phyloP scores from a whole-genome alignment of 108 stramenopile species.

The Cylindrotheca closterium region DNA sequence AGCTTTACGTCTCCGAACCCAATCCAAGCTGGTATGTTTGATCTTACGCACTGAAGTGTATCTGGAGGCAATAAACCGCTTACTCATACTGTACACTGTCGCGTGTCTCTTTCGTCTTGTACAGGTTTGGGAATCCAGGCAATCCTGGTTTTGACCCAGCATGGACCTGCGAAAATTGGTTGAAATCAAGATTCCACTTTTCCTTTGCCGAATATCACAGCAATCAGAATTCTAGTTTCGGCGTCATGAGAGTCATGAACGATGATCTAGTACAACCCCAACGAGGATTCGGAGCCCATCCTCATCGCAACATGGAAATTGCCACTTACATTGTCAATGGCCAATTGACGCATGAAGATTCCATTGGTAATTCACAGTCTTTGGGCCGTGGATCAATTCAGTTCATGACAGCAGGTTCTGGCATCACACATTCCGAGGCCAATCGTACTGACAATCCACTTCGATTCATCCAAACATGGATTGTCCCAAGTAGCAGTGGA shows the following conservation, averaged over 20 bases:
- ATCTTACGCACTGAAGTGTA: too few relatives aligned
- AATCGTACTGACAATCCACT: slow-evolving; percentile 60
- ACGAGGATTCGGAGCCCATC: slow-evolving; percentile 77
- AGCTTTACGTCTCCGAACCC: slow-evolving; percentile 67
- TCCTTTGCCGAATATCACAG: slow-evolving; percentile 83
- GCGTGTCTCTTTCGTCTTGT: too few relatives aligned
- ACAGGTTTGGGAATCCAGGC: slow-evolving; percentile 65
- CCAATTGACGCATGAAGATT: slow-evolving; percentile 68
- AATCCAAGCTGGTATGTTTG: slow-evolving; percentile 65
- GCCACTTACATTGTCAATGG: slow-evolving; percentile 78
- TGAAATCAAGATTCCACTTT: slow-evolving; percentile 84
- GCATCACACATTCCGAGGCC: slow-evolving; percentile 68
- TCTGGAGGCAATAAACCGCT: too few relatives aligned
- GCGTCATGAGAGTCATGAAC: slow-evolving; percentile 77
- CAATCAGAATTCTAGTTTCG: slow-evolving; percentile 57
- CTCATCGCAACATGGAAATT: slow-evolving; percentile 79
- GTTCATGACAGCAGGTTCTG: slow-evolving; percentile 81
- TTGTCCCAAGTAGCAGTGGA: slow-evolving; percentile 46
- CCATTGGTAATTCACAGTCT: slow-evolving; percentile 72
- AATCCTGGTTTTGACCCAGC: slow-evolving; percentile 43
- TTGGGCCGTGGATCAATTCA: slow-evolving; percentile 74
- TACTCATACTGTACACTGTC: too few relatives aligned
- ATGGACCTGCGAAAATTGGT: slow-evolving; percentile 78
- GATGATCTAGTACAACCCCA: slow-evolving; percentile 81
- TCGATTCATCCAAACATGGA: slow-evolving; percentile 87